Evolutionary conservation across 106 monocot genomes (phyloP), one percentile per base, ranked within the genome.

Genomic region (Iris macrosiphon): DNA sequence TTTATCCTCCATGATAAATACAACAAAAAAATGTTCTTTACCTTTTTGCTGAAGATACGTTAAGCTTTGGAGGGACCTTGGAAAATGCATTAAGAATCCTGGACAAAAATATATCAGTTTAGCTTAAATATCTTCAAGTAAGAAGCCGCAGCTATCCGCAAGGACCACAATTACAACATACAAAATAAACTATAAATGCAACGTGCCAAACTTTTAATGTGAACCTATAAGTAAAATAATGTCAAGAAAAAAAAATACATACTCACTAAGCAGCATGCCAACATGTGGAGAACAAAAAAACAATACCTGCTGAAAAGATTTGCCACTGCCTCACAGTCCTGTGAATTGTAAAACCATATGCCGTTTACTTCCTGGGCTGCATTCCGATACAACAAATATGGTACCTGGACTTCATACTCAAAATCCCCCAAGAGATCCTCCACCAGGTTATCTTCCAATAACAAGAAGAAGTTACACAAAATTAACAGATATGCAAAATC

Each of bases 31-130:
- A n/a, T n/a, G n/a, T n/a, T n/a, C n/a, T 1, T 38, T 49, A 93
- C 87, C 93, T 84, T 65, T 89, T 82, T 31, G 67, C 66, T 39
- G 84, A 59, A 49, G 89, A 65, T 16, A 72, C 66, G 69, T 82
- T 96, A 31, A 76, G 57, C 76, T 96, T 96, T 45, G 79, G 75
- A 48, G 89, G 85, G 13, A 80, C 82, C 65, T 96, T 96, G 13
- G 95, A 79, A 56, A 79, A 96, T 52, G 95, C 95, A 78, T 64
- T 83, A 46, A 89, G 68, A 55, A 96, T 96, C 74, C 95, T 96
- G 57, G 24, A 56, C 20, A 78, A 45, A 15, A 10, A 8, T 6
- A 41, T n/a, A 58, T 41, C 35, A 62, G 48, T 40, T 66, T 31
- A 14, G n/a, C 9, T n/a, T n/a, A 48, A 47, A 47, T 27, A 37